Evolutionary conservation across 2,329 filamentous ascomycete species (phyloP).

Genomic region (Tolypocladium album): DNA sequence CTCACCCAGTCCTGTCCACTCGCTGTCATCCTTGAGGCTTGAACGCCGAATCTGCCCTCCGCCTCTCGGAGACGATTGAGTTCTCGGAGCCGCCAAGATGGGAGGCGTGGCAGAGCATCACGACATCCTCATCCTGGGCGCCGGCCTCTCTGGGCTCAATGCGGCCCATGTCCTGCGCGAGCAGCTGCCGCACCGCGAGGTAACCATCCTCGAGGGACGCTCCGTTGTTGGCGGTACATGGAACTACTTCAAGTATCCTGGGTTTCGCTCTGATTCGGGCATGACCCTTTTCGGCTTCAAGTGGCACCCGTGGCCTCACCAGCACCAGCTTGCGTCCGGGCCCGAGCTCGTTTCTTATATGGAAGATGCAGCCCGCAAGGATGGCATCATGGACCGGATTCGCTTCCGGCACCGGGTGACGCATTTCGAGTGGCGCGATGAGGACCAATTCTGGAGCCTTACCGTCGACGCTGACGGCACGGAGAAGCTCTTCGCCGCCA

Average conservation of each 20-base stretch:
- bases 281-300: constrained; percentile 53
- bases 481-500: constrained; percentile 27
- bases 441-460: constrained; percentile 45
- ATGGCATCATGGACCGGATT: constrained; percentile 44
- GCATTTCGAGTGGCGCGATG: constrained; percentile 41
- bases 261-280: constrained; percentile 57
- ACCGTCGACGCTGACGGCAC: constrained; percentile 24
- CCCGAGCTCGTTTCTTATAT: constrained; percentile 43
- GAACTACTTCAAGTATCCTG: constrained; percentile 68
- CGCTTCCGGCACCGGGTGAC: constrained; percentile 37
- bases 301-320: constrained; percentile 60
- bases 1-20: not conserved
- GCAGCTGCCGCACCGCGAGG: constrained; percentile 43
- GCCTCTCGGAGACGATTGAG: not conserved
- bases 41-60: not conserved
- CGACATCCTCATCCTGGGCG: constrained; percentile 58
- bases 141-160: constrained; percentile 66
- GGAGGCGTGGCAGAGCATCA: constrained; percentile 10
- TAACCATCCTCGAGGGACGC: constrained; percentile 58
- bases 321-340: constrained; percentile 39
- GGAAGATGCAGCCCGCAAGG: constrained; percentile 34
- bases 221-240: constrained; percentile 63
- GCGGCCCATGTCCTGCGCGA: constrained; percentile 55
- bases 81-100: not conserved
- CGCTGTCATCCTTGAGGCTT: not conserved